These are phyloP conservation scores for Chalciporus piperatus DNA, from an alignment of 768 basidiomycete genomes.

Conservation along the genomic window DNA sequence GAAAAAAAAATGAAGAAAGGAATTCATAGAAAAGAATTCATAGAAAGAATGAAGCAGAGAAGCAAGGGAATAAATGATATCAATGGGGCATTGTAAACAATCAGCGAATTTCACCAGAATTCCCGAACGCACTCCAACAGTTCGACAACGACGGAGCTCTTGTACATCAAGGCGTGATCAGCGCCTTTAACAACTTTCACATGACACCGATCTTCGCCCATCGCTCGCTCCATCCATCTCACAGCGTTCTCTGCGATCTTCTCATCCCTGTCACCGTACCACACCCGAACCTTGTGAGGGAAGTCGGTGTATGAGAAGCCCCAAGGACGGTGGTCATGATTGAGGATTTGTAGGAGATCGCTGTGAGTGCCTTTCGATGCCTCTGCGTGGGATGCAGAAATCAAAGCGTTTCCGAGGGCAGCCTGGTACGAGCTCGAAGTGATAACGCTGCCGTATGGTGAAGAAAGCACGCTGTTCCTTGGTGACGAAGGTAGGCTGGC, in stretches of 20 bases:
- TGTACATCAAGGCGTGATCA: constrained; percentile 93
- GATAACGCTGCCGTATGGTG: constrained; percentile 21
- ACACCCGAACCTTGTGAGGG: constrained; percentile 73
- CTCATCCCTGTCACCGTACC: constrained; percentile 94
- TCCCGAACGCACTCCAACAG: constrained; percentile 69
- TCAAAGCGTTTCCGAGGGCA: constrained; percentile 82
- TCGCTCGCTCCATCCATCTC: constrained; percentile 86
- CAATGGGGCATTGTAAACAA: not conserved
- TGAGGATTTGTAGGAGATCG: constrained; percentile 89
- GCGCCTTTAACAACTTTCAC: constrained; percentile 85
- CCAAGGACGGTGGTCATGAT: constrained; percentile 85
- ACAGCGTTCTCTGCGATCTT: constrained; percentile 90
- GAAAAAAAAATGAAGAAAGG: constrained; percentile 8
- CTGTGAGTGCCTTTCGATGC: constrained; percentile 87
- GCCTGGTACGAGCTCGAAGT: constrained; percentile 46
- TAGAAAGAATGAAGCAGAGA: constrained; percentile 19
- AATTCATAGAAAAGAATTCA: constrained; percentile 12
- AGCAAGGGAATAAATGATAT: constrained; percentile 5
- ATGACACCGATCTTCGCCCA: constrained; percentile 70
- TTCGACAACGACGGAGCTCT: constrained; percentile 81
- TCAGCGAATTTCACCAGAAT: constrained; percentile 41
- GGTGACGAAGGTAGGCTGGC: constrained; percentile 53
- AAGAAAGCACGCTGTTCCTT: constrained; percentile 41
- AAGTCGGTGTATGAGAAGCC: constrained; percentile 87
- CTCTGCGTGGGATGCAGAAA: constrained; percentile 94